Evolutionary conservation across 2,329 filamentous ascomycete genomes (phyloP).

Genomic region (Cladosporium sp.): DNA sequence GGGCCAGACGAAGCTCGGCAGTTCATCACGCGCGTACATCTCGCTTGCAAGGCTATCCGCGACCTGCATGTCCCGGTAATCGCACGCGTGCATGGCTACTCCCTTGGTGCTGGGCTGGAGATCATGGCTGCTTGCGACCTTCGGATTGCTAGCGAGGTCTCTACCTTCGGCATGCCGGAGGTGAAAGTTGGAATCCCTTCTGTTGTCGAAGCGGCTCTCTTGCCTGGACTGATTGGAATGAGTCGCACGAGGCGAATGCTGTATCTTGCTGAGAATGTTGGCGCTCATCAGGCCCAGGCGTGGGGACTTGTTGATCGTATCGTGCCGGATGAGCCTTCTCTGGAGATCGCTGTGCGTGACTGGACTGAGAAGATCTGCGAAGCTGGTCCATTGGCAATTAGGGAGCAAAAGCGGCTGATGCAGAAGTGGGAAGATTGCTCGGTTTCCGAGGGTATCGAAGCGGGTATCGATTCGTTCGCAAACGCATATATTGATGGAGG

Average conservation of each 20-base stretch:
- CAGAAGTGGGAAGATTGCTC: constrained; percentile 24
- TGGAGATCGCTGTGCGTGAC: constrained; percentile 31
- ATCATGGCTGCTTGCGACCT: constrained; percentile 35
- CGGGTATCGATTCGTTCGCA: constrained; percentile 25
- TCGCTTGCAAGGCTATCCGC: constrained; percentile 31
- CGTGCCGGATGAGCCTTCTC: constrained; percentile 22
- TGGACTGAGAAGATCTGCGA: constrained; percentile 29
- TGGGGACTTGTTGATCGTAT: constrained; percentile 37
- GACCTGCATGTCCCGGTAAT: constrained; percentile 36
- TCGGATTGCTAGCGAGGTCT: constrained; percentile 30
- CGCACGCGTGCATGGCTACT: constrained; percentile 34
- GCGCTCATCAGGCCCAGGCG: constrained; percentile 27
- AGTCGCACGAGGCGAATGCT: constrained; percentile 34
- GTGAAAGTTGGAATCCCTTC: constrained; percentile 35
- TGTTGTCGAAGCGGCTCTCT: constrained; percentile 36
- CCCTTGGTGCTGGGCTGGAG: constrained; percentile 35
- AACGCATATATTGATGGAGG: constrained; percentile 22
- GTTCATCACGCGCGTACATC: constrained; percentile 35
- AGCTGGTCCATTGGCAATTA: constrained; percentile 31
- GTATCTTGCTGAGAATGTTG: constrained; percentile 34
- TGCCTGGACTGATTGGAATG: constrained; percentile 36
- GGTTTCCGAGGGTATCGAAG: constrained; percentile 21
- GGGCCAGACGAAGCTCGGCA: constrained; percentile 25
- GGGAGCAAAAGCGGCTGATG: constrained; percentile 31
- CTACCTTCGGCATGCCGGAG: constrained; percentile 38